Conservation (phyloP, 345 rosid genomes). For the Microcos paniculata region DNA sequence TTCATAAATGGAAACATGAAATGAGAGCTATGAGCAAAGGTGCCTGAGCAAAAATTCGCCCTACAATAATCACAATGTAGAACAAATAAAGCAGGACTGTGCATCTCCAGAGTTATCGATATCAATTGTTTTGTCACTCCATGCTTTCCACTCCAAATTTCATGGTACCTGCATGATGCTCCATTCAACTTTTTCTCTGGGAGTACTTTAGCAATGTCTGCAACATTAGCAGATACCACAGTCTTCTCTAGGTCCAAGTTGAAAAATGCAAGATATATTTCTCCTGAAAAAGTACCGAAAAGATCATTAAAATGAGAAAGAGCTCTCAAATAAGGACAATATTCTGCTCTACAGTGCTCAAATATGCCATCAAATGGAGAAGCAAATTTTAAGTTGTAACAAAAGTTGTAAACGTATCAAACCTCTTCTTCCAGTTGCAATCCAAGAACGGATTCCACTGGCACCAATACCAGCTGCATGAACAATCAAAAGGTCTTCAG, state of each 20-base stretch:
- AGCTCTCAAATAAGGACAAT: neutral
- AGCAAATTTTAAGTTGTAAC: neutral
- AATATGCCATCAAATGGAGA: neutral
- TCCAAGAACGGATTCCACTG: slow-evolving; percentile 73
- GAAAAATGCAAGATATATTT: slow-evolving; percentile 59
- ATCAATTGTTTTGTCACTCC: slow-evolving; percentile 31
- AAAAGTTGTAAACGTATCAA: slow-evolving; percentile 5
- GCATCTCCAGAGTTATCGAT: slow-evolving; percentile 44
- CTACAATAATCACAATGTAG: slow-evolving; percentile 41
- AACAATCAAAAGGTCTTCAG: neutral
- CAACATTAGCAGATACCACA: slow-evolving; percentile 49
- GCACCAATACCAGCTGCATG: slow-evolving; percentile 33
- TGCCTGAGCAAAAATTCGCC: neutral
- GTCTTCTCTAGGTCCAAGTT: slow-evolving; percentile 49
- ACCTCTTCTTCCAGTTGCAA: slow-evolving; percentile 83
- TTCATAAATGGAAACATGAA: too few relatives aligned
- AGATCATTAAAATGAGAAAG: neutral
- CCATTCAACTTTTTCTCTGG: slow-evolving; percentile 29
- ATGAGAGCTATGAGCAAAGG: neutral
- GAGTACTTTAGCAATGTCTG: slow-evolving; percentile 59
- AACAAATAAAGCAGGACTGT: slow-evolving; percentile 61
- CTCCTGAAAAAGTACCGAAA: slow-evolving; percentile 33
- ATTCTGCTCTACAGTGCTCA: neutral
- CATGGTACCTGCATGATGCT: slow-evolving; percentile 46
- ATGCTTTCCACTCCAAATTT: slow-evolving; percentile 62